Conservation (phyloP, 208 protist genomes). For the Acanthamoeba healyi region DNA sequence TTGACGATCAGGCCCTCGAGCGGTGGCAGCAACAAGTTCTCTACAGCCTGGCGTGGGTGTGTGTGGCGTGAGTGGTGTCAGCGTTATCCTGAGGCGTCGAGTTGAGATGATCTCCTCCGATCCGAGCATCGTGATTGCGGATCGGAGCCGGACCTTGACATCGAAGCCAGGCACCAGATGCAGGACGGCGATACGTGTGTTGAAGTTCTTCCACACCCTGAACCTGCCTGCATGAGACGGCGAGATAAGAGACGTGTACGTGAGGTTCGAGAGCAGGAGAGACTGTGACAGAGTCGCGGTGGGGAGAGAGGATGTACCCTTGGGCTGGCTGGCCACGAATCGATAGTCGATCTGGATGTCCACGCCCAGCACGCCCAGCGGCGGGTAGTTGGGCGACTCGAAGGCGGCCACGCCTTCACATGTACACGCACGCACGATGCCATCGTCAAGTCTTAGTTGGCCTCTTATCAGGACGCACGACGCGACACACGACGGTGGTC, state of each 20-base stretch:
- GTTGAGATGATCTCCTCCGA: too few relatives aligned
- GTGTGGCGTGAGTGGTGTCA: too few relatives aligned
- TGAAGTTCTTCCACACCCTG: background rate
- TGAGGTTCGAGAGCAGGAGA: too few relatives aligned
- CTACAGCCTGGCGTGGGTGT: too few relatives aligned
- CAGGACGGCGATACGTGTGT: background rate
- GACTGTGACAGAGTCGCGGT: background rate
- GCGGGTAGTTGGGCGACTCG: conserved; percentile 33
- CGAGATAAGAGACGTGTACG: too few relatives aligned
- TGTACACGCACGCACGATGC: background rate
- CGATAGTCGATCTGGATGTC: too few relatives aligned
- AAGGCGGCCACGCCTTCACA: background rate
- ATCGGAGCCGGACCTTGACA: background rate
- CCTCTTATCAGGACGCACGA: background rate
- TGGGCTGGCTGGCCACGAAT: too few relatives aligned
- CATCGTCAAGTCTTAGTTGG: background rate
- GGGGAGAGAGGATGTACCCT: too few relatives aligned
- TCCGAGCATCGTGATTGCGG: too few relatives aligned
- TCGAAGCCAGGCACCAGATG: conserved; percentile 22
- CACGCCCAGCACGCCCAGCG: background rate
- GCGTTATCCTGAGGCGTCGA: background rate
- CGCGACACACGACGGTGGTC: background rate
- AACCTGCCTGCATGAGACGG: background rate
- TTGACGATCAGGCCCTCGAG: too few relatives aligned
- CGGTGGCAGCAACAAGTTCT: too few relatives aligned